These are phyloP conservation scores for Leishmania lainsoni DNA, from an alignment of 208 protist genomes.

Conservation along the genomic window DNA sequence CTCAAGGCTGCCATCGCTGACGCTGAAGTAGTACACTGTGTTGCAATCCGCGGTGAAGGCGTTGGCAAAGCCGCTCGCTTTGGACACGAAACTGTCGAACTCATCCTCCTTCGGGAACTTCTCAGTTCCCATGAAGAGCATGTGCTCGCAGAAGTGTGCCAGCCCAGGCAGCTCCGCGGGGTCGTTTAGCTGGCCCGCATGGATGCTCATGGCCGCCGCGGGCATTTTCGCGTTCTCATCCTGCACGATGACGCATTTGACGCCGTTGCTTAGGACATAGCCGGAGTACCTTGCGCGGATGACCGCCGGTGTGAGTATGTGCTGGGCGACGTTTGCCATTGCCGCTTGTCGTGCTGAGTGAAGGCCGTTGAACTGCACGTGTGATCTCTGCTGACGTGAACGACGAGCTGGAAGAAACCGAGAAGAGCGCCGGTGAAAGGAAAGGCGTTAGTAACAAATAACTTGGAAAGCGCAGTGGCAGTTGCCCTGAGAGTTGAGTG, in stretches of 20 bases:
- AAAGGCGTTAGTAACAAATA: not conserved
- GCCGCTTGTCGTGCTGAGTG: not conserved
- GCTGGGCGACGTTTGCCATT: conserved; percentile 24
- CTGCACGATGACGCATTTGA: conserved; percentile 77
- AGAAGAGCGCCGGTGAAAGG: not conserved
- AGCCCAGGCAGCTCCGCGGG: conserved; percentile 70
- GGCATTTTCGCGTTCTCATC: conserved; percentile 61
- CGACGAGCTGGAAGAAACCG: not conserved
- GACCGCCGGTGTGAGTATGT: conserved; percentile 56
- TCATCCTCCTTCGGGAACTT: conserved; percentile 92
- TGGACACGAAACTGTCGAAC: conserved; percentile 74
- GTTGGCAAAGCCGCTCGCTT: conserved; percentile 81
- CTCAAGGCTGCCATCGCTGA: conserved; percentile 66
- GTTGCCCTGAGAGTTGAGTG: not conserved
- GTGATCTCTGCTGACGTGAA: not conserved
- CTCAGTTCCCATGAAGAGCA: conserved; percentile 94
- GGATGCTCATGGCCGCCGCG: conserved; percentile 79
- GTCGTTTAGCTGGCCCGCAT: conserved; percentile 72
- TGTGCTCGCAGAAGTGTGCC: conserved; percentile 94
- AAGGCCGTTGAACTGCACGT: not conserved
- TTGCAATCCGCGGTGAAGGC: conserved; percentile 78
- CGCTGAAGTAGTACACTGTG: conserved; percentile 92
- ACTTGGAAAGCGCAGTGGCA: not conserved
- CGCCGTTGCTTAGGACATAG: conserved; percentile 70
- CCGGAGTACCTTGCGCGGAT: conserved; percentile 46